Evolutionary conservation across 306 rosid genomes (phyloP).

Genomic region (Vigna reflexopilosa): DNA sequence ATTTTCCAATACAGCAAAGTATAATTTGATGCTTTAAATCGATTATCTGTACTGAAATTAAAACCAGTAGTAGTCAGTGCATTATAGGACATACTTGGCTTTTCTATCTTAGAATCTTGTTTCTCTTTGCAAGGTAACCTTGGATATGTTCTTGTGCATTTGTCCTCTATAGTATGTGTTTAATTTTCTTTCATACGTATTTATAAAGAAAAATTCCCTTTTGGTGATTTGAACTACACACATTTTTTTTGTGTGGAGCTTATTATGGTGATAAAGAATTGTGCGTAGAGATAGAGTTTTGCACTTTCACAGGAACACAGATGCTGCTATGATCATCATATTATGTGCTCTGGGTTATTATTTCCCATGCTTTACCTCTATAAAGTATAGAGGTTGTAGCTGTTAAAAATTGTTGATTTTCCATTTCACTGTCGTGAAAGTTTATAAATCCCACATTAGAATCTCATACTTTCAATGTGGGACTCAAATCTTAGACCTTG

Average conservation of each 20-base stretch:
- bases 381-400: background rate
- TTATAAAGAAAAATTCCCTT: background rate
- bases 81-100: conserved; percentile 21
- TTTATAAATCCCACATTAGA: background rate
- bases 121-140: conserved; percentile 12
- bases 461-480: background rate
- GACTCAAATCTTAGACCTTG: background rate
- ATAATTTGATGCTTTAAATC: conserved; percentile 3
- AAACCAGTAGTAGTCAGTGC: background rate
- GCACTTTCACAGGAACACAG: conserved; percentile 16
- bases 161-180: conserved; percentile 1
- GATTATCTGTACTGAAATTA: conserved; percentile 18
- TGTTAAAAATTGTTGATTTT: background rate
- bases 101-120: conserved; percentile 27
- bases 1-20: background rate
- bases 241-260: conserved; percentile 7
- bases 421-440: background rate
- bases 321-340: background rate
- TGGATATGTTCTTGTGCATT: conserved; percentile 6
- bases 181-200: conserved; percentile 28
- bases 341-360: conserved; percentile 12
- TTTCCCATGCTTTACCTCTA: conserved; percentile 25
- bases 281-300: conserved; percentile 13
- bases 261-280: background rate
- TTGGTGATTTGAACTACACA: conserved; percentile 19